Evolutionary conservation across 2,329 filamentous ascomycete species (phyloP).

Genomic region (Colletotrichum filicis): DNA sequence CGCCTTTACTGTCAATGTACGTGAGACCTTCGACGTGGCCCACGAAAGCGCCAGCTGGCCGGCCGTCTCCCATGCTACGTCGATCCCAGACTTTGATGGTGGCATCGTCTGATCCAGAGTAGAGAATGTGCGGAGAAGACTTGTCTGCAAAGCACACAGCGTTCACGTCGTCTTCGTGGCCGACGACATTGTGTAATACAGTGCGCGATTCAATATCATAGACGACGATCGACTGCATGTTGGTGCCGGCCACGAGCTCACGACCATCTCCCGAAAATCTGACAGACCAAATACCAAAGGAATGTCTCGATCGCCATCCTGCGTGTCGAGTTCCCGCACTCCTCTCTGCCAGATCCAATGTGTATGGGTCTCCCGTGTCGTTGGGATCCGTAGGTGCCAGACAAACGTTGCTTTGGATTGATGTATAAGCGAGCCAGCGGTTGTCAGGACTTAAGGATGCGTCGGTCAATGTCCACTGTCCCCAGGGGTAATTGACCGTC

Average conservation of each 20-base stretch:
- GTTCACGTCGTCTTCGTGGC: constrained; percentile 91
- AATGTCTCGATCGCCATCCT: constrained; percentile 43
- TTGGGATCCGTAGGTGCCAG: constrained; percentile 88
- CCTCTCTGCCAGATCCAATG: constrained; percentile 76
- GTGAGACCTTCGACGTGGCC: constrained; percentile 75
- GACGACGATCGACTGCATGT: constrained; percentile 81
- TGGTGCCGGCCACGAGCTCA: constrained; percentile 91
- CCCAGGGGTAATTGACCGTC: constrained; percentile 84
- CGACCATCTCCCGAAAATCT: constrained; percentile 92
- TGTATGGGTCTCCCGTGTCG: constrained; percentile 81
- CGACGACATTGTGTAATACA: constrained; percentile 78
- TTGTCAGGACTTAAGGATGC: constrained; percentile 93
- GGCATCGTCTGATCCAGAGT: constrained; percentile 94
- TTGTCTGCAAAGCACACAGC: constrained; percentile 96
- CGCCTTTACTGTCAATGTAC: constrained; percentile 76
- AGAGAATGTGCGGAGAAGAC: constrained; percentile 89
- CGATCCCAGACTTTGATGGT: constrained; percentile 97
- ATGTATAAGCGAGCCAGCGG: constrained; percentile 90
- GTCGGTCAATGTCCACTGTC: constrained; percentile 96
- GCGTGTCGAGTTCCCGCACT: constrained; percentile 34
- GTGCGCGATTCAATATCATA: constrained; percentile 89
- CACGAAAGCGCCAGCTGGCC: constrained; percentile 74
- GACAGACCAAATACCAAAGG: constrained; percentile 84
- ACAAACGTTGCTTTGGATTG: constrained; percentile 85
- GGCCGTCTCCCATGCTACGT: constrained; percentile 86